Percentiles rank a stretch among this genome's conserved stretches.
phyloP scores from a whole-genome alignment of 2,329 filamentous ascomycete species.

The Monosporascus ibericus region DNA sequence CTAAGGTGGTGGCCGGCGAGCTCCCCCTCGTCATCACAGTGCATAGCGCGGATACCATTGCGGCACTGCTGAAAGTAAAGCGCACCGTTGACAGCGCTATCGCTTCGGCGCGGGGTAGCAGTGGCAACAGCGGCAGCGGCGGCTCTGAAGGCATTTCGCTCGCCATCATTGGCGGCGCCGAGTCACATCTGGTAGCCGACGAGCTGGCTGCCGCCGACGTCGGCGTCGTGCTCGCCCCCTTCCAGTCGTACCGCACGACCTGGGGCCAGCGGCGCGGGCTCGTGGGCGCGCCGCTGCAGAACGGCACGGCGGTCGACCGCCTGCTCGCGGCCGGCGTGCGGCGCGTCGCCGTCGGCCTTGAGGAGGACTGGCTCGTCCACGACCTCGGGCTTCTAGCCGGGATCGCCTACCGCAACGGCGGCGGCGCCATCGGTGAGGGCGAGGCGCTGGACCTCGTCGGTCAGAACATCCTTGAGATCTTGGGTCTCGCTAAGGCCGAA shows the following conservation, averaged over 20 bases:
- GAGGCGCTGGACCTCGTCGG: slow-evolving; percentile 53
- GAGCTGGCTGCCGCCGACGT: slow-evolving; percentile 52
- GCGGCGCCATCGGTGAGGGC: slow-evolving; percentile 45
- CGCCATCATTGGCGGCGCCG: slow-evolving; percentile 56
- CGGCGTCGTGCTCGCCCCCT: slow-evolving; percentile 54
- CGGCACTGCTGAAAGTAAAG: slow-evolving; percentile 54
- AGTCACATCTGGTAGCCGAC: slow-evolving; percentile 53
- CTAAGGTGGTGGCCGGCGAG: slow-evolving; percentile 46
- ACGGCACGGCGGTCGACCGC: slow-evolving; percentile 54
- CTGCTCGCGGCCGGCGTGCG: slow-evolving; percentile 54
- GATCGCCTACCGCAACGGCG: slow-evolving; percentile 51
- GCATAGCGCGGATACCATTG: slow-evolving; percentile 59
- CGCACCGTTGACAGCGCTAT: slow-evolving; percentile 42
- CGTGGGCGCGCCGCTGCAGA: slow-evolving; percentile 59
- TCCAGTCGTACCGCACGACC: slow-evolving; percentile 45
- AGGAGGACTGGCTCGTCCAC: slow-evolving; percentile 57
- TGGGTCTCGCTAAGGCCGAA: slow-evolving; percentile 38
- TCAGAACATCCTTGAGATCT: slow-evolving; percentile 49
- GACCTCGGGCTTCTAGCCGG: slow-evolving; percentile 56
- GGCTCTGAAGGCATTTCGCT: slow-evolving; percentile 35
- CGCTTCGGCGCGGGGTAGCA: slow-evolving; percentile 9
- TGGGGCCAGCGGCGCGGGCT: slow-evolving; percentile 61
- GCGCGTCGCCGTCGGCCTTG: slow-evolving; percentile 48
- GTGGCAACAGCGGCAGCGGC: not conserved
- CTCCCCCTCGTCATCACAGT: slow-evolving; percentile 51